Evolutionary conservation across 345 rosid genomes (phyloP).

Genomic region (Bruguiera sexangula): DNA sequence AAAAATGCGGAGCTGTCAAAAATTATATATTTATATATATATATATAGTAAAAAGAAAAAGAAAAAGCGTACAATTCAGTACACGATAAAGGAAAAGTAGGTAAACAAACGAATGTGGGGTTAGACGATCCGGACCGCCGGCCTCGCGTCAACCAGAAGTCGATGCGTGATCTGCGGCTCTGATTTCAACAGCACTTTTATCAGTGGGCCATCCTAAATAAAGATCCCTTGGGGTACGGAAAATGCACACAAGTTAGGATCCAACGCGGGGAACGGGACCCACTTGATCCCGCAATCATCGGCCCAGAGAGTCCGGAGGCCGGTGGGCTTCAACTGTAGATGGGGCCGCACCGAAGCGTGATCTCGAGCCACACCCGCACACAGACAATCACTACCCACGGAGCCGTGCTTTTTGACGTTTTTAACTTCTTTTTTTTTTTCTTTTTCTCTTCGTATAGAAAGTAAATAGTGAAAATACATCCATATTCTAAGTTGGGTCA

Average conservation of each 20-base stretch:
- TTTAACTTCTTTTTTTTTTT: neutral
- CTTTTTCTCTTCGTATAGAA: neutral
- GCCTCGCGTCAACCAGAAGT: slow-evolving; percentile 15
- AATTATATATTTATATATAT: no score
- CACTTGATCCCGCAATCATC: slow-evolving; percentile 35
- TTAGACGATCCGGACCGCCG: no score
- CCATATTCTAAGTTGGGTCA: slow-evolving; percentile 6
- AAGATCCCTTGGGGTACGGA: slow-evolving; percentile 20
- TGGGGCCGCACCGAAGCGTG: slow-evolving; percentile 23
- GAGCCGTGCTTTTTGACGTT: slow-evolving; percentile 1
- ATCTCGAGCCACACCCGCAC: slow-evolving; percentile 58
- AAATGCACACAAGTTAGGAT: slow-evolving; percentile 5
- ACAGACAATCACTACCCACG: slow-evolving; percentile 24
- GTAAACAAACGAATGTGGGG: neutral
- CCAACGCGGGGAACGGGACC: slow-evolving; percentile 39
- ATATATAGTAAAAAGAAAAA: neutral
- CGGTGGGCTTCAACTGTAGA: slow-evolving; percentile 27
- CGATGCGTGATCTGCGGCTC: slow-evolving; percentile 36
- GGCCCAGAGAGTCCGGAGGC: slow-evolving; percentile 21
- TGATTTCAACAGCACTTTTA: slow-evolving; percentile 17
- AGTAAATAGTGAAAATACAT: neutral
- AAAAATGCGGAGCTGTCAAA: neutral
- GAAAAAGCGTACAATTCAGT: neutral
- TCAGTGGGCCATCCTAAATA: slow-evolving; percentile 6
- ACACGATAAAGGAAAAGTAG: neutral